phyloP scores from a whole-genome alignment of 169 alveolate genomes.

The Cryptosporidium ryanae region DNA sequence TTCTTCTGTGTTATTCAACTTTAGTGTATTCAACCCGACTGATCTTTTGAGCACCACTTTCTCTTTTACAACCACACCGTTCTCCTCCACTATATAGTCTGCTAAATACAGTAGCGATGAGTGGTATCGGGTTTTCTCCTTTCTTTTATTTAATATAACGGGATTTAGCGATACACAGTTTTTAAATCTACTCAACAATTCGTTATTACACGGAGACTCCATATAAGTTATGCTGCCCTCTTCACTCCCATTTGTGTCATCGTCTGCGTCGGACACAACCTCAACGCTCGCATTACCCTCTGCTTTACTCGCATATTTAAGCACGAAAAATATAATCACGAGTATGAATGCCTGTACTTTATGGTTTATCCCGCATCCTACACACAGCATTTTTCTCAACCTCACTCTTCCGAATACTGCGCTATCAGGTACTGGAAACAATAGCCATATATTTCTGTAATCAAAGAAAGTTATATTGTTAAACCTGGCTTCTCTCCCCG shows the following conservation, averaged over 20 bases:
- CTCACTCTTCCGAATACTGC: no score
- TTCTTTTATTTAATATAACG: background rate
- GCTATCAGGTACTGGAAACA: no score
- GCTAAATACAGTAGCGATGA: slow-evolving; percentile 53
- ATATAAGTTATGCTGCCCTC: background rate
- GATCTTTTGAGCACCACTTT: slow-evolving; percentile 32
- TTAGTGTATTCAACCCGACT: slow-evolving; percentile 3
- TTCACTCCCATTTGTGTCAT: background rate
- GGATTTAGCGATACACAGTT: slow-evolving; percentile 64
- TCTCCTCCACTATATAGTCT: background rate
- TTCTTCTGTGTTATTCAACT: slow-evolving; percentile 1
- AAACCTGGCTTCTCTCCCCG: no score
- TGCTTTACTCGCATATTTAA: no score
- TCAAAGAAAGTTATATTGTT: no score
- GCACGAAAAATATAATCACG: no score
- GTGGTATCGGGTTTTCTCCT: slow-evolving; percentile 15
- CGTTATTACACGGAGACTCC: slow-evolving; percentile 35
- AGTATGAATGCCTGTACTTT: no score
- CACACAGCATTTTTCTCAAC: no score
- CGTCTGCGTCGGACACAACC: background rate
- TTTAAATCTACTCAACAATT: slow-evolving; percentile 12
- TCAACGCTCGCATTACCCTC: background rate
- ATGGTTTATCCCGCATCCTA: no score
- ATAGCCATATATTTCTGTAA: no score
- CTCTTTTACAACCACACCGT: background rate